Percentiles rank a stretch among this genome's conserved stretches.
Evolutionary conservation across 1,284 basidiomycete genomes (phyloP).

Genomic region (Ustilago crameri): DNA sequence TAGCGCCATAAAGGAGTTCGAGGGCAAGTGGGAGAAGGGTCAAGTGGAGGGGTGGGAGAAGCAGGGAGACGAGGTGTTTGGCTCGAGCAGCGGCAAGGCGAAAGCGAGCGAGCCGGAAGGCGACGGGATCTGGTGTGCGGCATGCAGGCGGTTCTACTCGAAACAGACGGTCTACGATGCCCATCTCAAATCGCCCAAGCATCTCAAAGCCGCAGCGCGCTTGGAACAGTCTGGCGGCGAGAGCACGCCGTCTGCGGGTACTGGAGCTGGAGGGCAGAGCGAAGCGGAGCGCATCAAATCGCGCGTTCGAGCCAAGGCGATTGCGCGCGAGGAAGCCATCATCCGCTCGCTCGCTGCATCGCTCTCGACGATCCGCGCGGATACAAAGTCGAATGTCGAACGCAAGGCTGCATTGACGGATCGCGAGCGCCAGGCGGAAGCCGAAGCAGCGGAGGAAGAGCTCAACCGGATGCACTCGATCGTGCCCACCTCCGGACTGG

Average conservation of each 20-base stretch:
- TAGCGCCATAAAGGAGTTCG: conserved; percentile 78
- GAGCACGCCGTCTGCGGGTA: neutral
- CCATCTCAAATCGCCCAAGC: conserved; percentile 92
- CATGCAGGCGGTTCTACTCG: conserved; percentile 91
- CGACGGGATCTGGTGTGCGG: conserved; percentile 91
- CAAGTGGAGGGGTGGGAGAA: conserved; percentile 81
- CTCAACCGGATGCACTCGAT: conserved; percentile 44
- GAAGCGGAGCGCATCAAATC: conserved; percentile 39
- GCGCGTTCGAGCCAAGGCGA: conserved; percentile 40
- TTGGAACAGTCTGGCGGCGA: conserved; percentile 66
- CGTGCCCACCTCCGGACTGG: conserved; percentile 26
- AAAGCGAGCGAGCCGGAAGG: conserved; percentile 29
- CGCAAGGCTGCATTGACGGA: conserved; percentile 94
- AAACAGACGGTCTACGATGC: conserved; percentile 99
- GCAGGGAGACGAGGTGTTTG: conserved; percentile 67
- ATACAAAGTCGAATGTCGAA: conserved; percentile 93
- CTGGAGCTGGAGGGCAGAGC: neutral
- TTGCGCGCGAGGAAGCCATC: conserved; percentile 58
- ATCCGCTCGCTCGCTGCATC: conserved; percentile 37
- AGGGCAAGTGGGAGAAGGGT: conserved; percentile 80
- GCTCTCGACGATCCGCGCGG: conserved; percentile 48
- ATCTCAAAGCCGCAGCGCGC: conserved; percentile 85
- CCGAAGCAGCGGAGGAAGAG: conserved; percentile 72
- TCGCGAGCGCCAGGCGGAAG: conserved; percentile 92
- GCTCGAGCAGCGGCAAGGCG: conserved; percentile 58